Conservation (phyloP, 129 eudicot species). For the Ambrosia trifida region DNA sequence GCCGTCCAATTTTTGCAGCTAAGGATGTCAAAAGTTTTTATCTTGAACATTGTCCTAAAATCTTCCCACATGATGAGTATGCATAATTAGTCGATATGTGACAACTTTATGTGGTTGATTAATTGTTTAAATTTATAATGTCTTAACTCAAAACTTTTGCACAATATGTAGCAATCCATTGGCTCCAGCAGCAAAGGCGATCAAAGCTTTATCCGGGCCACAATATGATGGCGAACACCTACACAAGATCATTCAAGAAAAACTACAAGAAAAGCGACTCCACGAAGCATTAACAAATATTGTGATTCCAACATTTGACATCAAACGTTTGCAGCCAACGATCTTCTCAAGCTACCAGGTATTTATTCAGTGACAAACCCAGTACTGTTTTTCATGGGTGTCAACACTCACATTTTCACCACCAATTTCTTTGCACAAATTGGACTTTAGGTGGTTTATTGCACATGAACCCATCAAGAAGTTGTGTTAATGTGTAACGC, state of each 20-base stretch:
- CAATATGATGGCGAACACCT: constrained; percentile 48
- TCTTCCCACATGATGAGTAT: constrained; percentile 38
- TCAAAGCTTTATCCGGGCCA: constrained; percentile 37
- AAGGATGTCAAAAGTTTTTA: constrained; percentile 46
- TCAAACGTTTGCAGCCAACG: constrained; percentile 39
- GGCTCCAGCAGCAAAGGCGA: neutral
- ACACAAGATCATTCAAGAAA: constrained; percentile 22
- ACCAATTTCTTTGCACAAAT: no score
- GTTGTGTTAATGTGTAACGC: no score
- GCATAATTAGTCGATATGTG: constrained; percentile 2
- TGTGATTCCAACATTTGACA: constrained; percentile 63
- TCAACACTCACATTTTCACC: no score
- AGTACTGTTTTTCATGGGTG: no score
- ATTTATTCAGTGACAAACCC: no score
- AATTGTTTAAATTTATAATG: no score
- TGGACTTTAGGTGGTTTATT: no score
- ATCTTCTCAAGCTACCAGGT: constrained; percentile 57
- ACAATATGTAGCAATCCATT: neutral
- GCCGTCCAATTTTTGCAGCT: constrained; percentile 44
- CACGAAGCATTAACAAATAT: constrained; percentile 51
- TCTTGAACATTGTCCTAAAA: constrained; percentile 38
- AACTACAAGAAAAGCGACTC: constrained; percentile 27
- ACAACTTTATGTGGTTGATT: no score
- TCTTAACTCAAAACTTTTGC: no score
- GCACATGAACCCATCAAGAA: no score